Evolutionary conservation across 768 basidiomycete species (phyloP), one percentile per base, ranked within the genome.

Genomic region (Tephrocybe sp.): DNA sequence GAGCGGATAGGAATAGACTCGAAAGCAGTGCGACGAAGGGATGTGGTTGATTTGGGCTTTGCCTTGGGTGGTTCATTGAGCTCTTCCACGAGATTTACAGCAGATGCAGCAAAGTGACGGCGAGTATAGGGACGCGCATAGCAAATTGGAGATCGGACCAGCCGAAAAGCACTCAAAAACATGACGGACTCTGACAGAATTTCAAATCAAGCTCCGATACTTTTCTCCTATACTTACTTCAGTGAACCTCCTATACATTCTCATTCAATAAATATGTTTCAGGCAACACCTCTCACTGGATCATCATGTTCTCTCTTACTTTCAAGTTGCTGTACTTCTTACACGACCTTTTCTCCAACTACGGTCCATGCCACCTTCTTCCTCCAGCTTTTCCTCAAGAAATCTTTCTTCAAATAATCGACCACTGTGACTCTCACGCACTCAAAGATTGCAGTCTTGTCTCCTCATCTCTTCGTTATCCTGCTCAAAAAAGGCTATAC

Each of bases 1-100:
- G 85, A 76, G 44, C 93, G 87, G 54, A 96, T 90, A 6, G 91
- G 85, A 38, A 90, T 75, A 2, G 93, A 97, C 5, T 82, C 92
- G 13, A 89, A 80, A 13, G 93, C 93, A 6, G 91, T 80, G 40
- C 92, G 82, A 39, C 93, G 80, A 4, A 92, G 78, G 1, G 90
- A 80, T 4, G 91, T 92, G 5, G 83, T 79, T 14, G 84, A 83
- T 63, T 91, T 92, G n/a, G 89, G 89, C 64, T 89, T 92, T 34
- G 80, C 72, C 59, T 85, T 84, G 30, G 74, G 62, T 4, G 58
- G 56, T 31, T 70, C 63, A 39, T 38, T 23, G 17, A 54, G 39
- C 39, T 51, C 46, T 39, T 57, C 30, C 39, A 33, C 39, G 12
- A 31, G 12, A 10, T 4, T 19, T 12, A 3, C 7, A 26, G 39